Base-by-base conservation (phyloP, 495 filamentous ascomycete species). In the Neurospora tetrasperma region DNA sequence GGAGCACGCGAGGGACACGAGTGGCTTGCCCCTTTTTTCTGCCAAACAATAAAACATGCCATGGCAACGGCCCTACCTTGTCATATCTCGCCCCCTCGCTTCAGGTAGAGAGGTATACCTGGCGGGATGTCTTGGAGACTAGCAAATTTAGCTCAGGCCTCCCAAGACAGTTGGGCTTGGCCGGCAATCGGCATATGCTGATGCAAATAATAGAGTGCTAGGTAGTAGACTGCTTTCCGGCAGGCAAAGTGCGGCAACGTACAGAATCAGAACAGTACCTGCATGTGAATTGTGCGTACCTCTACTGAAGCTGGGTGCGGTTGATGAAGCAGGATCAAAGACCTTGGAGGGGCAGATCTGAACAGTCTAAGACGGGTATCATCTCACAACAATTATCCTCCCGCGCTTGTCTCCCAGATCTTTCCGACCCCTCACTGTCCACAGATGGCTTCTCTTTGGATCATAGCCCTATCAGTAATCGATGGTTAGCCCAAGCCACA, bases 11-110 rank as follows among this genome's bases (percentile, higher is more conserved):
- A 66, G 14, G 7, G 54, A 66, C 7, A 18, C 27, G 27, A 66
- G 54, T 66, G 54, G 54, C 54, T 66, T 66, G 54, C 54, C 54
- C 54, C 54, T 66, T 66, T 66, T 66, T 66, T 66, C 54, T 66
- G 54, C 54, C 54, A 66, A 66, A 66, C 54, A 66, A 66, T 66
- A 8, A 66, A 66, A 66, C 54, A 66, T 66, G 14, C 7, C 54
- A 66, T 66, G 54, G 54, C 54, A 66, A 66, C 54, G 14, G 54
- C 54, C 27, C 54, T 14, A 18, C 27, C 54, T 66, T 66, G 27
- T 66, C 54, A 2, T 66, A 35, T 66, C 7, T 66, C 6, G 54
- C 27, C 27, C n/a, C 27, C 3, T 66, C 27, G 54, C 54, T 38
- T 66, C 54, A 35, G 16, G 54, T 66, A 66, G 54, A 66, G 2